Evolutionary conservation across 441 rosid genomes (phyloP), one percentile per base, ranked within the genome.

Genomic region (Francoa sonchifolia): DNA sequence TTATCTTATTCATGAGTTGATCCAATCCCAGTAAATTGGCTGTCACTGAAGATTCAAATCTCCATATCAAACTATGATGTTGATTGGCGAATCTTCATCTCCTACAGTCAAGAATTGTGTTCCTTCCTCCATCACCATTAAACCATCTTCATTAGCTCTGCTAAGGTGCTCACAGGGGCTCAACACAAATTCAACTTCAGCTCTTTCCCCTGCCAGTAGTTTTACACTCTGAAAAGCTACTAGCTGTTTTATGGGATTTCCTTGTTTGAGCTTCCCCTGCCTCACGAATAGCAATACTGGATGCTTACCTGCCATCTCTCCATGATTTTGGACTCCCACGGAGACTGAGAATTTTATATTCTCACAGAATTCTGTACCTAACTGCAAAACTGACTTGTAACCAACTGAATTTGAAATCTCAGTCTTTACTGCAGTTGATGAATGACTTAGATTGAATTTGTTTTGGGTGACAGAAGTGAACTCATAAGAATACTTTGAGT

Each of bases 241-340:
- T 27, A 82, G 52, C 39, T 74, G 82, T 54, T 76, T 89, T 43
- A 61, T 55, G 1, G 76, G 83, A 30, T 67, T 65, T 20, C 67
- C 77, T 19, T 46, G 66, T 47, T 69, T 77, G 21, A 31, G 48
- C 48, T 44, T 53, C 31, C 41, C 61, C 19, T 50, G 71, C 65
- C 69, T 68, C 35, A 44, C 59, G 45, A 77, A 84, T 31, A 84
- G 68, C 72, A 84, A 42, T 4, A 82, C 75, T 0, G 94, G 84
- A 59, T 89, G 92, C 60, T 84, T 89, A 1, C 94, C 86, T 0
- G 48, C 44, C 80, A 72, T 65, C 28, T 67, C 71, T 10, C 95
- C 92, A 13, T 72, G 56, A 35, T 84, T 82, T 48, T 72, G 23
- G 10, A 82, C 88, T 10, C 57, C 34, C 25, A 84, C 66, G 4